Conservation (phyloP, 208 protist genomes). For the Polymyxa betae region DNA sequence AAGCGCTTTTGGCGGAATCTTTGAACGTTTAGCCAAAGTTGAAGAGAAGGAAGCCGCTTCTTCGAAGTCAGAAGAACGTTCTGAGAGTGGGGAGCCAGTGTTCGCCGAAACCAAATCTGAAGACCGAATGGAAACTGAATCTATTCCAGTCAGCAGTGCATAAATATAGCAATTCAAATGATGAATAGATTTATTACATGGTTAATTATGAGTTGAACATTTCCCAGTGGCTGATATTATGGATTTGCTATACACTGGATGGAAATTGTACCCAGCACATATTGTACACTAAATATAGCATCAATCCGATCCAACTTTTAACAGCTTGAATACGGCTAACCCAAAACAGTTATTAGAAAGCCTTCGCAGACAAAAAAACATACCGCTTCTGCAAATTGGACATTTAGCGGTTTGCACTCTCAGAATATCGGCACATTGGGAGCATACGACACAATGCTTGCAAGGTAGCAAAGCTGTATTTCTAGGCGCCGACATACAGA, state of each 20-base stretch:
- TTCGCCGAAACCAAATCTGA: neutral
- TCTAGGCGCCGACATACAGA: constrained; percentile 46
- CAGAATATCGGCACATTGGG: constrained; percentile 33
- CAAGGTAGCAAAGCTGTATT: constrained; percentile 55
- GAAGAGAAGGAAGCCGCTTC: neutral
- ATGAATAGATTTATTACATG: too few relatives aligned
- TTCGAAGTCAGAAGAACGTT: neutral
- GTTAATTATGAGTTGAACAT: too few relatives aligned
- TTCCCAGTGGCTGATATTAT: too few relatives aligned
- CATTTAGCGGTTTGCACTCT: constrained; percentile 35
- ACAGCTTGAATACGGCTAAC: constrained; percentile 42
- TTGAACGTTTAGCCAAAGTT: constrained; percentile 7
- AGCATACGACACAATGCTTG: constrained; percentile 48
- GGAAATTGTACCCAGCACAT: too few relatives aligned
- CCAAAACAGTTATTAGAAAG: neutral
- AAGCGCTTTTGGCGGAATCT: constrained; percentile 36
- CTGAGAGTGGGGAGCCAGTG: neutral
- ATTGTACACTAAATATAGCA: too few relatives aligned
- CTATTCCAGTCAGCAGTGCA: too few relatives aligned
- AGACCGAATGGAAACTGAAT: constrained; percentile 19
- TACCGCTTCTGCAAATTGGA: constrained; percentile 43
- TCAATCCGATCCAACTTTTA: constrained; percentile 9
- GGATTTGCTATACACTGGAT: too few relatives aligned
- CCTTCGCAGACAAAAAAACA: neutral
- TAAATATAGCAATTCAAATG: too few relatives aligned